phyloP scores from a whole-genome alignment of 306 rosid species.

The Vigna unguiculata region DNA sequence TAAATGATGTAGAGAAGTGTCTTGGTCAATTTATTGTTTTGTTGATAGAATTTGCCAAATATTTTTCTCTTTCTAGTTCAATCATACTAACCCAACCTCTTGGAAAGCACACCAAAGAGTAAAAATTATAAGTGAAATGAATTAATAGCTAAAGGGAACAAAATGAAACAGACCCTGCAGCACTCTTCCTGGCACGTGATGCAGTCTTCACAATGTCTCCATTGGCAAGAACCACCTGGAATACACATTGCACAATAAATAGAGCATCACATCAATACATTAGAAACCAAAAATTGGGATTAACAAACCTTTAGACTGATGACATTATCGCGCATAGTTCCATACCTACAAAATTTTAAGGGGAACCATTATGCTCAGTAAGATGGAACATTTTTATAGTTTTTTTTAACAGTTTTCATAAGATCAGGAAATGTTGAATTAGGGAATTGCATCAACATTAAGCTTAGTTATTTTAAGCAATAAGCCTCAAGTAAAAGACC shows the following conservation, averaged over 20 bases:
- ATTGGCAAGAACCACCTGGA: conserved; percentile 88
- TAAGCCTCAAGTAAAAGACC: conserved; percentile 22
- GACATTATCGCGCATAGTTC: conserved; percentile 99
- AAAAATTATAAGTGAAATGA: conserved; percentile 35
- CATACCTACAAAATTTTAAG: conserved; percentile 78
- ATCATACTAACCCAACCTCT: conserved; percentile 16
- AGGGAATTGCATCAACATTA: conserved; percentile 17
- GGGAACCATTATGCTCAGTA: conserved; percentile 49
- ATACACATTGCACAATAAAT: conserved; percentile 47
- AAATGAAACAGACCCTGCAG: conserved; percentile 79
- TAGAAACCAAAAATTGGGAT: conserved; percentile 29
- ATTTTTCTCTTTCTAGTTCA: conserved; percentile 4
- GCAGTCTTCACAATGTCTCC: conserved; percentile 94
- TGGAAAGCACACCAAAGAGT: conserved; percentile 3
- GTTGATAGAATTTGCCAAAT: conserved; percentile 15
- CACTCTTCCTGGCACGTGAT: conserved; percentile 96
- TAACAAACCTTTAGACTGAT: conserved; percentile 80
- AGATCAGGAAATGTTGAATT: background rate
- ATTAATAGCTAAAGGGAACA: conserved; percentile 35
- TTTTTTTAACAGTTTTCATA: conserved; percentile 5
- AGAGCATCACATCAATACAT: conserved; percentile 32
- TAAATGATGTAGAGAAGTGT: conserved; percentile 14
- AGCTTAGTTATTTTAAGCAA: conserved; percentile 32
- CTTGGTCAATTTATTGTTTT: background rate
- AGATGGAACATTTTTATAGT: conserved; percentile 32